These are phyloP conservation scores for Cyberlindnera meyerae DNA, from an alignment of 805 yeast genomes.

Conservation along the genomic window DNA sequence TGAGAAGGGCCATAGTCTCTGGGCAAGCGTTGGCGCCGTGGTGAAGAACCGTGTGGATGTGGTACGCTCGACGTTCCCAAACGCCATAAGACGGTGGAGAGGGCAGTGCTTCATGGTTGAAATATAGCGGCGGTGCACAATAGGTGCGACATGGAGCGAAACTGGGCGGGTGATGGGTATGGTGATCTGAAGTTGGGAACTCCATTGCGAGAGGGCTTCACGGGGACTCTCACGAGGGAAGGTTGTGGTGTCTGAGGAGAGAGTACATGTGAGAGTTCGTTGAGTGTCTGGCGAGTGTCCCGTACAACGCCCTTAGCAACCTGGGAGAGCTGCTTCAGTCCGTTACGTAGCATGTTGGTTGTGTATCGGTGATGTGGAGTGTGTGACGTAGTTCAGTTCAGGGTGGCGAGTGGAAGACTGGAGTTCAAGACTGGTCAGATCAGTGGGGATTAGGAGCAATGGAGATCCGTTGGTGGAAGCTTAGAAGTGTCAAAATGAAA, in stretches of 20 bases:
- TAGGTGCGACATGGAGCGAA: slow-evolving; percentile 17
- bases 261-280: slow-evolving; percentile 36
- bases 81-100: not conserved
- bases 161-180: slow-evolving; percentile 25
- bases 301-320: slow-evolving; percentile 42
- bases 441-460: no score
- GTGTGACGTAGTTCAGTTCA: not conserved
- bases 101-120: not conserved
- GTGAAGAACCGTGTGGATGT: slow-evolving; percentile 5
- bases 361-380: no score
- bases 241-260: slow-evolving; percentile 34
- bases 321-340: slow-evolving; percentile 40
- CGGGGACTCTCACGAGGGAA: slow-evolving; percentile 36
- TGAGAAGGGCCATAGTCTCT: slow-evolving; percentile 23
- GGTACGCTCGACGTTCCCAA: slow-evolving; percentile 8
- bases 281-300: slow-evolving; percentile 42
- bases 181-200: slow-evolving; percentile 12
- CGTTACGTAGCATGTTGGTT: slow-evolving; percentile 29
- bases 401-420: not conserved
- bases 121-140: slow-evolving; percentile 6
- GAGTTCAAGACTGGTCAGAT: no score
- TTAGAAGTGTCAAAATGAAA: no score
- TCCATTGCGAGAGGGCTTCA: slow-evolving; percentile 21
- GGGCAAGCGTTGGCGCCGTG: slow-evolving; percentile 6
- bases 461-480: no score